Conservation (phyloP, 1,284 basidiomycete genomes). For the Coniferiporia weirii region DNA sequence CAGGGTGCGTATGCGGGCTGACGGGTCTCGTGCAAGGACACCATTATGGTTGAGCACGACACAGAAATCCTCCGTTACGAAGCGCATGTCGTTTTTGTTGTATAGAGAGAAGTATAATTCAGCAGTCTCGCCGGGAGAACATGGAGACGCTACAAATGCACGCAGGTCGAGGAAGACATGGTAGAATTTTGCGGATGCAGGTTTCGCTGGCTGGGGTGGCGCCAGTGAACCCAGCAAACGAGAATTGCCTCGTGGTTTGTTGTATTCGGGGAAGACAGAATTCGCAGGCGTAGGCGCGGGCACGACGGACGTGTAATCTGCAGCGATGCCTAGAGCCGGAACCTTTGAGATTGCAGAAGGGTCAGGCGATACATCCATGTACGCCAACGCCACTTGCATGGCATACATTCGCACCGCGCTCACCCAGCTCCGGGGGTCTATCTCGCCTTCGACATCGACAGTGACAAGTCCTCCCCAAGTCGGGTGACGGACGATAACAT, state of each 20-base stretch:
- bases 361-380: conserved; percentile 57
- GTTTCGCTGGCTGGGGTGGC: conserved; percentile 32
- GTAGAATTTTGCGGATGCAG: conserved; percentile 66
- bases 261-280: conserved; percentile 60
- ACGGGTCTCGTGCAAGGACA: conserved; percentile 70
- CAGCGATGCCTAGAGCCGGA: conserved; percentile 17
- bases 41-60: conserved; percentile 90
- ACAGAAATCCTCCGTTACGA: conserved; percentile 94
- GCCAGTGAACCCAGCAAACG: conserved; percentile 45
- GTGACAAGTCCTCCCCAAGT: conserved; percentile 85
- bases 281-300: conserved; percentile 58
- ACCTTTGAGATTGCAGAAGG: conserved; percentile 27
- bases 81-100: conserved; percentile 77
- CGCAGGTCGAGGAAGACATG: conserved; percentile 88
- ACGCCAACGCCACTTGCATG: conserved; percentile 80
- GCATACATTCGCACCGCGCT: conserved; percentile 86
- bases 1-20: conserved; percentile 70
- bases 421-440: conserved; percentile 73
- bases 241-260: conserved; percentile 41
- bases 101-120: conserved; percentile 95
- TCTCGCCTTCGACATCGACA: conserved; percentile 76
- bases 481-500: conserved; percentile 93
- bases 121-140: conserved; percentile 83
- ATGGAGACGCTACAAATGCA: conserved; percentile 87
- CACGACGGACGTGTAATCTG: conserved; percentile 19